A percentile compares a stretch with the other conserved stretches of the same genome.
phyloP scores from a whole-genome alignment of 75 land plant species.

The Ceratopteris richardii region DNA sequence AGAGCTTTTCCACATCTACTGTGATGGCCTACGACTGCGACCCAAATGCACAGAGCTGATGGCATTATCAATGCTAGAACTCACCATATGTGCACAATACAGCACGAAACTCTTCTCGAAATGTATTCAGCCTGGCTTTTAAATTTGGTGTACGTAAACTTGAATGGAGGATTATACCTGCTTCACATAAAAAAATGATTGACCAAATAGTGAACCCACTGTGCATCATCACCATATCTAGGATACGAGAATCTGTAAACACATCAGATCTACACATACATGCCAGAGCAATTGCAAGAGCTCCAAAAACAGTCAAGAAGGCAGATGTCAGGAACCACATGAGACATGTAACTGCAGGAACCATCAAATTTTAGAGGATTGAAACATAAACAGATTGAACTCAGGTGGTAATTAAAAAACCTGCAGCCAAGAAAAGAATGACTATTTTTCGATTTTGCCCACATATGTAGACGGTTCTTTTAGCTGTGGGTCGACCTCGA shows the following conservation, averaged over 20 bases:
- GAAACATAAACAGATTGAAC: too few species aligned
- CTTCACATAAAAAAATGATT: too few species aligned
- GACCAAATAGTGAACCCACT: too few species aligned
- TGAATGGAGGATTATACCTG: slow-evolving; percentile 79
- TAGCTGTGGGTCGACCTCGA: slow-evolving; percentile 72
- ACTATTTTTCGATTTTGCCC: slow-evolving; percentile 80
- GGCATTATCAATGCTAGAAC: too few species aligned
- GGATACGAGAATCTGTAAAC: too few species aligned
- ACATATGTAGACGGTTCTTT: slow-evolving; percentile 73
- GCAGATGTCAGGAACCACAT: slow-evolving; percentile 78
- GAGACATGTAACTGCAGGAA: slow-evolving; percentile 59
- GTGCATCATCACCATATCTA: too few species aligned
- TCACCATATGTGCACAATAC: slow-evolving; percentile 98
- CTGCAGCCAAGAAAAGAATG: slow-evolving; percentile 44
- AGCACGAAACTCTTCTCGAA: slow-evolving; percentile 93
- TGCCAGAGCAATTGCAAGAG: slow-evolving; percentile 57
- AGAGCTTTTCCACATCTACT: too few species aligned
- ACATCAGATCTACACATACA: slow-evolving; percentile 42
- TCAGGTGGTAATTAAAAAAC: slow-evolving; percentile 16
- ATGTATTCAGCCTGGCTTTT: slow-evolving; percentile 92
- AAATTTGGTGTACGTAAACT: slow-evolving; percentile 88
- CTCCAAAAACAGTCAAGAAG: slow-evolving; percentile 59
- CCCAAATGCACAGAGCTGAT: too few species aligned
- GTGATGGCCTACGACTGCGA: too few species aligned
- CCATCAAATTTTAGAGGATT: too few species aligned